Base-by-base conservation (phyloP, 2,329 filamentous ascomycete species). In the Pseudopithomyces chartarum region DNA sequence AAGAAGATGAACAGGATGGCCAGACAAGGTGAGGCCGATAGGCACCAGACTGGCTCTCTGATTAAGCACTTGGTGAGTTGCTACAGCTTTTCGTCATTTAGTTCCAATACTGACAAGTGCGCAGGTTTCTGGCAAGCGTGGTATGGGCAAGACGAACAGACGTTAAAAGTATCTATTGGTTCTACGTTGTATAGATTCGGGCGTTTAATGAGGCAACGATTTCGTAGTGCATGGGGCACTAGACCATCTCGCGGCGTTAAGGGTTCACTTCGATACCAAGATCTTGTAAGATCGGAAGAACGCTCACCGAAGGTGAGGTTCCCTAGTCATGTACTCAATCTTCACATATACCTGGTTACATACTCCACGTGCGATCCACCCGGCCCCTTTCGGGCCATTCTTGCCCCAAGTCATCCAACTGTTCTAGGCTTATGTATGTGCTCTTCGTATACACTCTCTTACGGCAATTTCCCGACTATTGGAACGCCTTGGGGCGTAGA, bases 1-100 rank as follows among this genome's bases (percentile, higher is more conserved):
- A 92, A 94, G 85, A 94, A 92, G 86, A 97, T 96, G 92, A 99
- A 99, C 83, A 87, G 94, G 64, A 95, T 96, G 90, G 95, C 95
- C 43, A 88, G 93, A 77, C 91, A 96, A 84, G 95, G 95, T 83
- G 95, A 99, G 82, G 93, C 90, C 60, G 95, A 99, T 84, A 87
- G 96, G 75, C 94, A 98, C 80, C 87, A 87, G 60, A 88, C 88
- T 54, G 90, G 90, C 36, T 85, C 90, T 52, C 80, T 96, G 78
- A 86, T 88, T 61, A 99, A 96, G 82, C 95, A 98, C 81, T 83
- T 99, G 85, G 89, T 96, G 84, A 77, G 88, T 85, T 17, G 66
- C 61, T 29, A n/a, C 56, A 29, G 15, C 55, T 47, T 17, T 48
- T 26, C 47, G 2, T 52, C n/a, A 15, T 11, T 6, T 26, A 22